Base-by-base conservation (phyloP, 345 rosid species). In the Citrus inodora region DNA sequence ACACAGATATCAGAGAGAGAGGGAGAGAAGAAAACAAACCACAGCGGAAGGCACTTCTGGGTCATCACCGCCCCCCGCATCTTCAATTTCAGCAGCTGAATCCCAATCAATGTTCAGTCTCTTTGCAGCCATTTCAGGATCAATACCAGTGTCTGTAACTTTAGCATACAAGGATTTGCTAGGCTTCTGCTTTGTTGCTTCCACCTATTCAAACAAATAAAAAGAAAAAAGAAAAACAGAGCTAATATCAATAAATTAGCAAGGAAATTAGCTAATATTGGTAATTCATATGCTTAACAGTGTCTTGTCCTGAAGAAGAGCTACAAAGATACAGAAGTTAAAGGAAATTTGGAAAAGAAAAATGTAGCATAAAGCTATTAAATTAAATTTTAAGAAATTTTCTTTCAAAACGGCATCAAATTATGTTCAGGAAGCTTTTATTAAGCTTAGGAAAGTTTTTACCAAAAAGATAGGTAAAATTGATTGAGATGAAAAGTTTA, bases 61-160 rank as follows among this genome's bases (percentile, higher is more conserved):
- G 33, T 89, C 94, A 67, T 92, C 87, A 32, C 74, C 84, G 6
- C 16, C 73, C 48, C 86, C 93, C 56, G 76, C 83, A 24, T 89
- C 94, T 71, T 90, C 93, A 82, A 93, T 91, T 74, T 93, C 90
- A 81, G 99, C 98, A 75, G 97, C 98, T 82, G 97, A 83, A 87
- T 96, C 98, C 97, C 97, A 96, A 33, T 96, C 98, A 37, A 92
- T 21, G 63, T 96, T 91, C 79, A 96, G 85, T 90, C 95, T 93
- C 88, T 91, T 91, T 25, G 99, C 96, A 79, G 91, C 98, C 74
- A 88, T 90, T 82, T 84, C 81, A 69, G 92, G 97, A 85, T 89
- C 83, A 77, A 93, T 75, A 40, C 99, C 99, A 0, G 95, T 96
- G 89, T 96, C 92, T 6, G 98, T 96, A 62, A 90, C 91, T 79